These are phyloP conservation scores for Colletotrichum horii DNA, from an alignment of 2,329 filamentous ascomycete genomes.

Conservation along the genomic window DNA sequence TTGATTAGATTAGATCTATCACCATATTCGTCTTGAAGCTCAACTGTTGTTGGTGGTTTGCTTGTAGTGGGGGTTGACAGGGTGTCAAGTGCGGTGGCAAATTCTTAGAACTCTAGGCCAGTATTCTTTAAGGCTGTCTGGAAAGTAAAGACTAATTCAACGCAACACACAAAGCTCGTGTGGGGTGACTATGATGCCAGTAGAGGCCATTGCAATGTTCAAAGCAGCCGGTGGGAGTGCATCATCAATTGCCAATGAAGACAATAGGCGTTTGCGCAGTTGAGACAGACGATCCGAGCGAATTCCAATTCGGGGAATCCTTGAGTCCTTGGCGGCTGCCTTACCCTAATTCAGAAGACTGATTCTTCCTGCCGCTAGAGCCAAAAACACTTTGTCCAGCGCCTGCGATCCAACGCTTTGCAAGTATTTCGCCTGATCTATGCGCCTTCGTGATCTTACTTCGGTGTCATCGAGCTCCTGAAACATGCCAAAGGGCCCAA, in stretches of 20 bases:
- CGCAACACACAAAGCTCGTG: neutral
- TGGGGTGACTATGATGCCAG: neutral
- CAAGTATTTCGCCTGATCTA: constrained; percentile 32
- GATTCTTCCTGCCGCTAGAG: constrained; percentile 42
- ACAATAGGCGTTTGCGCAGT: neutral
- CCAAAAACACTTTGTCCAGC: neutral
- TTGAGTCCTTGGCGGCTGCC: neutral
- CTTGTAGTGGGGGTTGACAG: neutral
- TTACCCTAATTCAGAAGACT: constrained; percentile 39
- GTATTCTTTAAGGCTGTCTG: neutral
- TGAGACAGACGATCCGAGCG: neutral
- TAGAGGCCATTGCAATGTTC: neutral
- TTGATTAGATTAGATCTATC: neutral
- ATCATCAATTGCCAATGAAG: neutral
- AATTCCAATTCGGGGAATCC: neutral
- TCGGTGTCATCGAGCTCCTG: constrained; percentile 32
- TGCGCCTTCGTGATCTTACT: constrained; percentile 34
- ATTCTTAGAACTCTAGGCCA: neutral
- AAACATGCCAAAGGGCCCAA: constrained; percentile 42
- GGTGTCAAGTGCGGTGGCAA: neutral
- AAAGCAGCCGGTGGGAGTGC: neutral
- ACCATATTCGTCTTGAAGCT: neutral
- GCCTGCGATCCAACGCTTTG: constrained; percentile 28
- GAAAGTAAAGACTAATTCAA: neutral
- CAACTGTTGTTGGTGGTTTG: neutral